These are phyloP conservation scores for Dothidotthia symphoricarpi DNA, from an alignment of 2,329 filamentous ascomycete species.

Conservation along the genomic window DNA sequence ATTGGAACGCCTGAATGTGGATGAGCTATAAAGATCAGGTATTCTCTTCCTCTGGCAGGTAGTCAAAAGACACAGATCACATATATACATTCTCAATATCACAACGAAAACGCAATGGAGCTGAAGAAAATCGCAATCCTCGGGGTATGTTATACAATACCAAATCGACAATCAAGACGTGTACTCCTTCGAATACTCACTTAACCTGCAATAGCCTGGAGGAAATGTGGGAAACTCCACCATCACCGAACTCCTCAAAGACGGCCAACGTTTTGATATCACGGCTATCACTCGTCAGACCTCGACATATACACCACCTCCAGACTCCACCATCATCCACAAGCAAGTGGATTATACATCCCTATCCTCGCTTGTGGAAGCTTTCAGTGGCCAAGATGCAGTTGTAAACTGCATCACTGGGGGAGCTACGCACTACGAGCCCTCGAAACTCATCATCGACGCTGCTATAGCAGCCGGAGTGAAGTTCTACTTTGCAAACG, in stretches of 20 bases:
- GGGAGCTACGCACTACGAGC: slow-evolving; percentile 41
- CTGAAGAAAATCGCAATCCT: slow-evolving; percentile 39
- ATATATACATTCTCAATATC: neutral
- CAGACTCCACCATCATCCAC: slow-evolving; percentile 16
- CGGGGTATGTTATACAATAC: slow-evolving; percentile 24
- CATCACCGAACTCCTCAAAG: slow-evolving; percentile 28
- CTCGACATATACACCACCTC: slow-evolving; percentile 19
- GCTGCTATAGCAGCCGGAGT: slow-evolving; percentile 36
- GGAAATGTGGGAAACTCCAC: slow-evolving; percentile 36
- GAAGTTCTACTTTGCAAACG: slow-evolving; percentile 36
- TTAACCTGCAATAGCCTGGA: slow-evolving; percentile 20
- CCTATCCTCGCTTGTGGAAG: slow-evolving; percentile 30
- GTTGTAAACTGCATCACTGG: slow-evolving; percentile 52
- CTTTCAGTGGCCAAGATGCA: slow-evolving; percentile 56
- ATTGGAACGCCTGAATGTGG: slow-evolving; percentile 1
- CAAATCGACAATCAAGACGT: neutral
- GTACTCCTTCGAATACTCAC: slow-evolving; percentile 2
- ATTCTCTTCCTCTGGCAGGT: neutral
- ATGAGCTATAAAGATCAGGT: neutral
- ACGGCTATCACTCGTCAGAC: slow-evolving; percentile 31
- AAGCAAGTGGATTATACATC: slow-evolving; percentile 29
- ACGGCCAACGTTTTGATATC: slow-evolving; percentile 21
- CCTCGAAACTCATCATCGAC: slow-evolving; percentile 46
- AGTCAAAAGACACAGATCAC: too few relatives aligned
- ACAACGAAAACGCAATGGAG: slow-evolving; percentile 34